Base-by-base conservation (phyloP, 148 eudicot species). In the Cornus florida region DNA sequence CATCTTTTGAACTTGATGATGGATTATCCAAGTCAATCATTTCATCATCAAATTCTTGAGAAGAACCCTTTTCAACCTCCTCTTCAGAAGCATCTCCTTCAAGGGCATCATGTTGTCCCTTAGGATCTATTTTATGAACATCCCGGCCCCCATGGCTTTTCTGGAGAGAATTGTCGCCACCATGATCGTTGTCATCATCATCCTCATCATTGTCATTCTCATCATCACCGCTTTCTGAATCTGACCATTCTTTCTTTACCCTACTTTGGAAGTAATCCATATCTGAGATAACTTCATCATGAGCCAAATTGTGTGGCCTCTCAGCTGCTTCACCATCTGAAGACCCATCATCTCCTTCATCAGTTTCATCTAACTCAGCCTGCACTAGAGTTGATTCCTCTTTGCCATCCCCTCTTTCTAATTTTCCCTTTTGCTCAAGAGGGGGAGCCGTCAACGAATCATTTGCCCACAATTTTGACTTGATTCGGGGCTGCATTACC, bases 401-500 rank as follows among this genome's bases (percentile, higher is more conserved):
- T 33, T 84, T 73, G 39, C 35, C 78, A 43, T 75, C 71, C 67
- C 62, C 72, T 80, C 73, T 69, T 60, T 82, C 73, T 16, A 59
- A 76, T 71, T 75, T 79, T 67, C 80, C 77, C 31, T 69, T 87
- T 73, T 77, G 80, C 71, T 67, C 90, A 72, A 24, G 72, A 67
- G 85, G 77, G 69, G 87, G 80, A 74, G 86, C 83, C 46, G 84
- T 83, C 67, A 87, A 39, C n/a, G 86, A 60, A 83, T 93, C 98
- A 84, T 95, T 89, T 17, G 89, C 94, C 98, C 98, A 95, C 86
- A 93, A 59, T 77, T 93, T 95, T 77, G 98, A 87, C 85, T 86
- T 91, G 32, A 82, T 82, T 38, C 97, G 88, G 17, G 93, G 91
- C 83, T 91, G 89, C 96, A 93, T 90, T 70, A 93, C 97, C 82